Base-by-base conservation (phyloP, 257 asterid genomes). In the Handroanthus guayacan region DNA sequence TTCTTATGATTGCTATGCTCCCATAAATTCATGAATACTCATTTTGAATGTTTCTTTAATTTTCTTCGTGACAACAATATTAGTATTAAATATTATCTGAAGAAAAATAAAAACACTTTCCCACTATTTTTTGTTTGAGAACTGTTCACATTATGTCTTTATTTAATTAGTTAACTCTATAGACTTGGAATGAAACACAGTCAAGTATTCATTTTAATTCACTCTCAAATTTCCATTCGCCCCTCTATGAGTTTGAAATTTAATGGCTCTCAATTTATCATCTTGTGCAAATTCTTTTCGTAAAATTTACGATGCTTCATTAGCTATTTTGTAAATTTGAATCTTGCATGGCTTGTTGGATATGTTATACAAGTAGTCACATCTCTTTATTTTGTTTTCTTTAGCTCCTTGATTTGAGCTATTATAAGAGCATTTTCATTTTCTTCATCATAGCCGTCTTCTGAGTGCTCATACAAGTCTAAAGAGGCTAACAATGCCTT, bases 21-120 rank as follows among this genome's bases (percentile, higher is more conserved):
- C 62, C 75, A 69, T 50, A 50, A 69, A 52, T 61, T 69, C 50
- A 34, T 69, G 75, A 69, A 69, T 25, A 34, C 14, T 69, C 64
- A 69, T 31, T 13, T 34, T 12, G 39, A 55, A 54, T 5, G 7
- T 41, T 5, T 68, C 73, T 20, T 47, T 68, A 0, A 61, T 68
- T 47, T 68, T 43, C 20, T 71, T 66, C 1, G 56, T 39, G 9
- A 71, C 39, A 37, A 31, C 67, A 6, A 38, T 39, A 54, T 37
- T 71, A 39, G 66, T 17, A 38, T 71, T 54, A 71, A 71, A 71
- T 71, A 54, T 71, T 43, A 38, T 50, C 9, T 0, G 66, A 37
- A 55, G 66, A 41, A 55, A 54, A n/a, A 71, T 71, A 14, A 71
- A 47, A 4, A 70, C n/a, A 25, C 34, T 70, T 70, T 10, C 54